Evolutionary conservation across 345 rosid genomes (phyloP).

Genomic region (Noccaea caerulescens): DNA sequence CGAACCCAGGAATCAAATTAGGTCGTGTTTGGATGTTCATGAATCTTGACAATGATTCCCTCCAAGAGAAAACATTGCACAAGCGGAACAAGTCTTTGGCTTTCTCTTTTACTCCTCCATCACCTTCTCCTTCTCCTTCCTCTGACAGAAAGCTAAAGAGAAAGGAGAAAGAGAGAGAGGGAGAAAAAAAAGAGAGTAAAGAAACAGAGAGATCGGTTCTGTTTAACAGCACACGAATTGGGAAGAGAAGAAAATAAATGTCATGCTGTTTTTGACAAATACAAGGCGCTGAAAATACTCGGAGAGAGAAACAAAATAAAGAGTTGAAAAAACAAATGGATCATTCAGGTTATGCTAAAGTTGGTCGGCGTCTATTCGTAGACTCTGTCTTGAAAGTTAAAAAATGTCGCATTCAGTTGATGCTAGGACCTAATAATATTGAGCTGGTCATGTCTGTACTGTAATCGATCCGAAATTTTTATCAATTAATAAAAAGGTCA

Average conservation of each 20-base stretch:
- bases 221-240: slow-evolving; percentile 26
- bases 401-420: background rate
- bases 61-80: slow-evolving; percentile 16
- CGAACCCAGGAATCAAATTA: slow-evolving; percentile 2
- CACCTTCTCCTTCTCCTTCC: background rate
- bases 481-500: too few relatives aligned
- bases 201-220: slow-evolving; percentile 34
- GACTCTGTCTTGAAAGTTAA: slow-evolving; percentile 9
- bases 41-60: background rate
- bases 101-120: background rate
- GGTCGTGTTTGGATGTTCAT: background rate
- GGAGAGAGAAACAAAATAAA: background rate
- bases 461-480: too few relatives aligned
- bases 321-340: background rate
- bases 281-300: slow-evolving; percentile 28
- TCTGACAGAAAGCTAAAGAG: slow-evolving; percentile 7
- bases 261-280: slow-evolving; percentile 35
- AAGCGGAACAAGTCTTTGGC: background rate
- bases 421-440: too few relatives aligned
- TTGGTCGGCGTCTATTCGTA: slow-evolving; percentile 14
- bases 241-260: slow-evolving; percentile 5
- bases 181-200: slow-evolving; percentile 13
- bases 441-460: too few relatives aligned
- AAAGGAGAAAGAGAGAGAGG: slow-evolving; percentile 7
- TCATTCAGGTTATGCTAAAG: background rate